phyloP scores from a whole-genome alignment of 2,329 filamentous ascomycete species.

The Phoma sp. region DNA sequence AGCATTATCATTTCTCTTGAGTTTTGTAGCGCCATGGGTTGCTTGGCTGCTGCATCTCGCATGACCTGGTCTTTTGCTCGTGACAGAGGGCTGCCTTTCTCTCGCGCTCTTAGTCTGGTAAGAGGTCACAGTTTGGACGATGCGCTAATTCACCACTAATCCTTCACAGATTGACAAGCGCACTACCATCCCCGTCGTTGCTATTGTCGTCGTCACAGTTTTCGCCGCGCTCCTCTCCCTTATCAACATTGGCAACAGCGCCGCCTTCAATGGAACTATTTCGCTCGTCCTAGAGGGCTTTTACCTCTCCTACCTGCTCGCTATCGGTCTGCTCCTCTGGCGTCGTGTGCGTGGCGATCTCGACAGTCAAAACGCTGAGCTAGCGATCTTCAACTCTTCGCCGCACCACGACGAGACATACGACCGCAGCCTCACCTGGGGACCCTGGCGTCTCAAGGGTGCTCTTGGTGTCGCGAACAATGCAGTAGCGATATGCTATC shows the following conservation, averaged over 20 bases:
- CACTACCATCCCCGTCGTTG: slow-evolving; percentile 54
- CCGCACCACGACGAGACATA: slow-evolving; percentile 26
- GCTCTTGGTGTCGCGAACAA: slow-evolving; percentile 41
- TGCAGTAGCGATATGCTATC: slow-evolving; percentile 41
- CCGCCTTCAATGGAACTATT: slow-evolving; percentile 47
- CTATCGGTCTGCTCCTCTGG: slow-evolving; percentile 44
- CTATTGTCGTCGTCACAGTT: slow-evolving; percentile 56
- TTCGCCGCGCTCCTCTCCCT: slow-evolving; percentile 56
- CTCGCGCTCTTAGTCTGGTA: slow-evolving; percentile 40
- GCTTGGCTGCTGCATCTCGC: slow-evolving; percentile 52
- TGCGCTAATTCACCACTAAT: slow-evolving; percentile 13
- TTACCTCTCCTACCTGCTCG: slow-evolving; percentile 47
- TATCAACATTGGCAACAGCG: slow-evolving; percentile 61
- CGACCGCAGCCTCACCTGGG: slow-evolving; percentile 40
- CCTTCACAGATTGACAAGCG: slow-evolving; percentile 41
- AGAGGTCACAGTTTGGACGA: not conserved
- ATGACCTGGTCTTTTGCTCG: slow-evolving; percentile 56
- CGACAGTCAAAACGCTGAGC: slow-evolving; percentile 26
- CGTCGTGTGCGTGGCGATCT: slow-evolving; percentile 46
- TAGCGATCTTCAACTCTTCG: slow-evolving; percentile 33
- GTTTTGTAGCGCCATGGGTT: slow-evolving; percentile 52
- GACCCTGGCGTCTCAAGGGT: slow-evolving; percentile 45
- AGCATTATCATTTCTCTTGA: slow-evolving; percentile 52
- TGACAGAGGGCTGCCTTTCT: slow-evolving; percentile 53
- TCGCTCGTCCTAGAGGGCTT: slow-evolving; percentile 47